Evolutionary conservation across 768 basidiomycete genomes (phyloP).

Genomic region (Suillus lakei): DNA sequence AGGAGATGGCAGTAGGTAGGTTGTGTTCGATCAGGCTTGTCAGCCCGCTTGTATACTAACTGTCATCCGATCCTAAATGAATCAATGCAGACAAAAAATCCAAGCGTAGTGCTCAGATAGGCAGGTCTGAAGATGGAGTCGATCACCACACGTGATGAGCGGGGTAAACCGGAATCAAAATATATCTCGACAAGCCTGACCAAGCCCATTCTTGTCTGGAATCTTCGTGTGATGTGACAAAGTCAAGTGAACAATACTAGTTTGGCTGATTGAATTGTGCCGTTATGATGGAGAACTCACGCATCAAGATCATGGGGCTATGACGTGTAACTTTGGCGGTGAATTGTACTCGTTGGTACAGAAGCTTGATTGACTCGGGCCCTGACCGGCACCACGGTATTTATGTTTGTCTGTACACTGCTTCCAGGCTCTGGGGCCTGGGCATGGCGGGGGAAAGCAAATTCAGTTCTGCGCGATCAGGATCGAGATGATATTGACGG

Average conservation of each 20-base stretch:
- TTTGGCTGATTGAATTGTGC: not conserved
- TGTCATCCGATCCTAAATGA: constrained; percentile 28
- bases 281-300: not conserved
- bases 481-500: not conserved
- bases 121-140: constrained; percentile 17
- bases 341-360: not conserved
- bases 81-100: constrained; percentile 22
- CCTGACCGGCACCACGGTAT: not conserved
- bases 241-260: not conserved
- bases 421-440: not conserved
- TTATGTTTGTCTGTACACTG: not conserved
- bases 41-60: constrained; percentile 15
- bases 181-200: not conserved
- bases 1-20: not conserved
- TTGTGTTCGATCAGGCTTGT: constrained; percentile 18
- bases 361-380: not conserved
- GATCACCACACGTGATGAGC: constrained; percentile 31
- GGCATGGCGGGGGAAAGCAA: not conserved
- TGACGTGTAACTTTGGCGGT: not conserved
- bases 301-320: not conserved
- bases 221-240: not conserved
- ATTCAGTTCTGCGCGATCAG: not conserved
- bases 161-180: constrained; percentile 20
- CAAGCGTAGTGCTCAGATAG: constrained; percentile 23
- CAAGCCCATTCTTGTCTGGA: not conserved